Evolutionary conservation across 176 grass and related monocot genomes (phyloP), one percentile per base, ranked within the genome.

Genomic region (Aegilops sharonensis): DNA sequence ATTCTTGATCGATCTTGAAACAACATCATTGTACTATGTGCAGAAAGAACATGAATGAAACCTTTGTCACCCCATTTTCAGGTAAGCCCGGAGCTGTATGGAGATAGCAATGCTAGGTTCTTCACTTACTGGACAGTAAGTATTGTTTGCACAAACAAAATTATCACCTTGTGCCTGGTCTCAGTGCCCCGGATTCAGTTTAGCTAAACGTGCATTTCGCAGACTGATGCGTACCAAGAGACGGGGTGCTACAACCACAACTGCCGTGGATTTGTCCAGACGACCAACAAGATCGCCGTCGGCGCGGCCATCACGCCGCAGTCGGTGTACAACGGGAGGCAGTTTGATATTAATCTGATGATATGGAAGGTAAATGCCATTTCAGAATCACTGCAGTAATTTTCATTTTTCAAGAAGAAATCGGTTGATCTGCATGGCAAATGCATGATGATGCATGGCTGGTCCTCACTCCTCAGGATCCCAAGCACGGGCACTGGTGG

Each of bases 61-160:
- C 5, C 15, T 30, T 40, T 42, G 31, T 71, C 50, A 8, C 32
- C 18, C 4, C 34, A 78, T 79, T 79, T 65, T 4, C 81, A 95
- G 95, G 87, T 97, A 59, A 97, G 92, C 75, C 95, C 89, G 2
- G 91, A 95, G 87, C 82, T 97, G 11, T 95, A 95, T 56, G 95
- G 95, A 35, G 95, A 97, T 27, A 92, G 78, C 9, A 87, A 79
- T 56, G 91, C 95, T 30, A 94, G 95, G 73, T 95, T 97, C 87
- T 97, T 97, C 89, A 97, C 91, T 17, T 97, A 97, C 21, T 97
- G 92, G 95, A 97, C 95, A 31, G 92, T 95, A 87, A 88, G 95
- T 87, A 11, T 48, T 88, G 15, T 0, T 8, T 81, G 77, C 36
- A 68, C 64, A 27, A 73, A 20, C 67, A 66, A 47, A 45, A 54